Evolutionary conservation across 208 protist species (phyloP).

Genomic region (Leishmania lainsoni): DNA sequence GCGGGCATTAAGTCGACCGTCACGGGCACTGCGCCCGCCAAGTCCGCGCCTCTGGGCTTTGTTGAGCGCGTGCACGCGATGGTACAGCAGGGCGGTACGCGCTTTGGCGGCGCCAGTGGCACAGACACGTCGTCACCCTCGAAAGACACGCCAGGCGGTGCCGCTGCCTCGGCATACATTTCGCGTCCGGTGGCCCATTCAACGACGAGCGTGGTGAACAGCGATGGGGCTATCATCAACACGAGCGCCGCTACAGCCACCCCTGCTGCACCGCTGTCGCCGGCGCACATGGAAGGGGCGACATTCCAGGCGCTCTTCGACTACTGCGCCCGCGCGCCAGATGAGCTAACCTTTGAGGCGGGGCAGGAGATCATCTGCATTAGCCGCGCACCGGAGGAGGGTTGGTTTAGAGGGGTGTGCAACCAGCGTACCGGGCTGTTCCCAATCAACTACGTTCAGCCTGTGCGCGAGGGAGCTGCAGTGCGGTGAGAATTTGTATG

Average conservation of each 20-base stretch:
- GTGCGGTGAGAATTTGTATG: not conserved
- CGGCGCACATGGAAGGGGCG: slow-evolving; percentile 65
- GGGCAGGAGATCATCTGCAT: slow-evolving; percentile 80
- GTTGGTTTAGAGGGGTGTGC: slow-evolving; percentile 90
- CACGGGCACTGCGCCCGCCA: not conserved
- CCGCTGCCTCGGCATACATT: not conserved
- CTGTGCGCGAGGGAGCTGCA: slow-evolving; percentile 10
- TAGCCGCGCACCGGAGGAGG: slow-evolving; percentile 78
- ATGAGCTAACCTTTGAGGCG: slow-evolving; percentile 86
- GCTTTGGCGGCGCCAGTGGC: not conserved
- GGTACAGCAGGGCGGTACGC: slow-evolving; percentile 33
- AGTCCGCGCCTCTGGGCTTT: slow-evolving; percentile 40
- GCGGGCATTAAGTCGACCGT: slow-evolving; percentile 10
- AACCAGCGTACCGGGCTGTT: slow-evolving; percentile 90
- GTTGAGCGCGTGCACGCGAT: slow-evolving; percentile 60
- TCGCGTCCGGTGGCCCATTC: not conserved
- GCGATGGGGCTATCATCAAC: slow-evolving; percentile 7
- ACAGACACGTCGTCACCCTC: not conserved
- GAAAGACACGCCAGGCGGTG: not conserved
- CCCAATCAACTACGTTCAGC: slow-evolving; percentile 87
- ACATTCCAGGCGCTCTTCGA: slow-evolving; percentile 72
- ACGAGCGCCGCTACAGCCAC: slow-evolving; percentile 13
- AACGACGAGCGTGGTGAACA: not conserved
- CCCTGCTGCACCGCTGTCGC: slow-evolving; percentile 4
- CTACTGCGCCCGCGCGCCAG: slow-evolving; percentile 78